Conservation (phyloP, 2,329 filamentous ascomycete species). For the Myriosclerotinia curreyana region DNA sequence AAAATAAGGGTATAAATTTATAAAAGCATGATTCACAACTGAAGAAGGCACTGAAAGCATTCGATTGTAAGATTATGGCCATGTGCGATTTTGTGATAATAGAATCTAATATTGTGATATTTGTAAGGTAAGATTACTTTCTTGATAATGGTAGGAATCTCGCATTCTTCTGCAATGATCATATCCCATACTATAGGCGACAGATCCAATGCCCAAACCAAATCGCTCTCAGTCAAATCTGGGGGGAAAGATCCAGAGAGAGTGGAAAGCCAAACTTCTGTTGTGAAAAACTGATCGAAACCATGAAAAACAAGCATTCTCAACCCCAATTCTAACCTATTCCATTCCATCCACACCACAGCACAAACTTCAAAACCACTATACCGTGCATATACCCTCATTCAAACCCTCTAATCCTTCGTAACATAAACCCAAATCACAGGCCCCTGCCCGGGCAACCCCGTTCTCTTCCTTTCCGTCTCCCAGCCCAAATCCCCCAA, state of each 20-base stretch:
- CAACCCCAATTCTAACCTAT: background rate
- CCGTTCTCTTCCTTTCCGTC: slow-evolving; percentile 45
- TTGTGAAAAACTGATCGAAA: background rate
- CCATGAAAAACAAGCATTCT: background rate
- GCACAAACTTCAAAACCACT: background rate
- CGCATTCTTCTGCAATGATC: background rate
- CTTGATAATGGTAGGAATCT: background rate
- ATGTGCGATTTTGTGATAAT: background rate
- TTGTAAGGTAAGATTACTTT: background rate
- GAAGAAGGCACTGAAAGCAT: background rate
- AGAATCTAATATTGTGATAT: background rate
- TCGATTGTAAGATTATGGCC: background rate
- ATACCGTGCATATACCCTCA: background rate
- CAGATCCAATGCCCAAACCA: background rate
- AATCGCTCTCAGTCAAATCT: background rate
- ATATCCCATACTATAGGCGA: background rate
- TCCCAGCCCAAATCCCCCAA: slow-evolving; percentile 61
- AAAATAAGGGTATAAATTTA: background rate
- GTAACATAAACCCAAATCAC: slow-evolving; percentile 61
- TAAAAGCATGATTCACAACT: background rate
- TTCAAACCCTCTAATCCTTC: slow-evolving; percentile 41
- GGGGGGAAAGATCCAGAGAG: background rate
- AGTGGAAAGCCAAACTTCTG: background rate
- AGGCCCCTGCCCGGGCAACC: slow-evolving; percentile 46
- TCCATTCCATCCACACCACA: background rate